Conservation (phyloP, 2,329 filamentous ascomycete genomes). For the Fusarium redolens region DNA sequence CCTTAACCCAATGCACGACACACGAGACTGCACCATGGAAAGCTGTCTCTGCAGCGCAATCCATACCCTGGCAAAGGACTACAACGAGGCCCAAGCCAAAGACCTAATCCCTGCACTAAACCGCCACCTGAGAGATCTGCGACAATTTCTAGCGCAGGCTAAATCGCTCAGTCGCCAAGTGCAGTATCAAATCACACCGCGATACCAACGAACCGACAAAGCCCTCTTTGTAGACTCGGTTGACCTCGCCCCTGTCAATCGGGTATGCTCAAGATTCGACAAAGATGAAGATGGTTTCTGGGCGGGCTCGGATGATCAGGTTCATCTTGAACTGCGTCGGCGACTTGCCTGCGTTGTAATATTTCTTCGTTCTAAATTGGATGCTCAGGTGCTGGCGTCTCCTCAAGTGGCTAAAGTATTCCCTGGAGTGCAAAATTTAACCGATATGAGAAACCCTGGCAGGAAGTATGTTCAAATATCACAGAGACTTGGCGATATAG, state of each 20-base stretch:
- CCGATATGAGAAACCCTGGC: slow-evolving; percentile 45
- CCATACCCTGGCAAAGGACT: background rate
- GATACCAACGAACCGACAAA: slow-evolving; percentile 44
- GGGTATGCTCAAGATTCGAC: slow-evolving; percentile 16
- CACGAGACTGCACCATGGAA: no score
- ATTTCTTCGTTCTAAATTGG: slow-evolving; percentile 43
- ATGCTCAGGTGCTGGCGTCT: slow-evolving; percentile 22
- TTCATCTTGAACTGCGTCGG: slow-evolving; percentile 43
- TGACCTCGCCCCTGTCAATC: slow-evolving; percentile 27
- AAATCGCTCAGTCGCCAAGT: slow-evolving; percentile 40
- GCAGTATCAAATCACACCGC: slow-evolving; percentile 43
- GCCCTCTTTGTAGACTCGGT: slow-evolving; percentile 33
- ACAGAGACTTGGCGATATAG: slow-evolving; percentile 43
- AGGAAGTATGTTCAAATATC: slow-evolving; percentile 49
- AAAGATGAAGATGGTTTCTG: slow-evolving; percentile 40
- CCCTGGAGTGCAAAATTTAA: slow-evolving; percentile 13
- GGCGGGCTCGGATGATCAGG: slow-evolving; percentile 13
- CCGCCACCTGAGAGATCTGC: slow-evolving; percentile 37
- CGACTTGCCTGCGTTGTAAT: slow-evolving; percentile 43
- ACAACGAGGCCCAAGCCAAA: background rate
- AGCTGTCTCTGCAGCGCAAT: background rate
- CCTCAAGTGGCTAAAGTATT: slow-evolving; percentile 31
- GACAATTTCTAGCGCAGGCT: slow-evolving; percentile 40
- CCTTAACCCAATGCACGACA: background rate
- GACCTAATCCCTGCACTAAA: slow-evolving; percentile 21